phyloP scores from a whole-genome alignment of 345 rosid genomes.

The Linum trigynum region DNA sequence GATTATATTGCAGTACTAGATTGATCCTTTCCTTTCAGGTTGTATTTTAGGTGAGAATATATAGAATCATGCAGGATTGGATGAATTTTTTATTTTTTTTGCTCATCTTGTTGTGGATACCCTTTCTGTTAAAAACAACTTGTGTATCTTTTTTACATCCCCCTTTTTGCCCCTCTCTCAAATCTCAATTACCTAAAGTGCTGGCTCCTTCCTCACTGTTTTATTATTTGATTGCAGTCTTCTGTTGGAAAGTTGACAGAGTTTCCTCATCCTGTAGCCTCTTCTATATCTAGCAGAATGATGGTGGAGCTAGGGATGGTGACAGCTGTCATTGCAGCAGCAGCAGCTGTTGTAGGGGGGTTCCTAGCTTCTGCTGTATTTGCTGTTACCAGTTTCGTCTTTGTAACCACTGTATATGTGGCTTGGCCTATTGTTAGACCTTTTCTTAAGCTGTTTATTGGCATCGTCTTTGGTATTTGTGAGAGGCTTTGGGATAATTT shows the following conservation, averaged over 20 bases:
- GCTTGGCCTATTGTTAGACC: conserved; percentile 75
- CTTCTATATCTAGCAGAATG: conserved; percentile 90
- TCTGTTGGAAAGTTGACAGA: conserved; percentile 67
- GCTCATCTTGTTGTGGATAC: not conserved
- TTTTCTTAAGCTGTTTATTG: conserved; percentile 52
- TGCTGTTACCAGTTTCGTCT: conserved; percentile 76
- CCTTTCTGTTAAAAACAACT: not conserved
- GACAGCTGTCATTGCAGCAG: conserved; percentile 75
- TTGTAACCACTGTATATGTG: conserved; percentile 60
- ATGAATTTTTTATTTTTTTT: no score
- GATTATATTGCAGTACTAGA: not conserved
- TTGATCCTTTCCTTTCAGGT: not conserved
- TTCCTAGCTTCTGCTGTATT: conserved; percentile 79
- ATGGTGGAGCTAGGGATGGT: conserved; percentile 94
- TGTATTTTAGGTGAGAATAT: no score
- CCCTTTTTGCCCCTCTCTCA: not conserved
- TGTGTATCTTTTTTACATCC: not conserved
- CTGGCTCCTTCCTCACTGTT: conserved; percentile 7
- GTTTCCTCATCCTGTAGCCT: conserved; percentile 76
- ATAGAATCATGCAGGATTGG: no score
- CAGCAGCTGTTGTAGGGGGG: conserved; percentile 79
- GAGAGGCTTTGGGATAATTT: conserved; percentile 60
- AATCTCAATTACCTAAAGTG: not conserved
- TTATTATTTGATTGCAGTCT: conserved; percentile 41
- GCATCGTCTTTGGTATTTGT: conserved; percentile 39